These are phyloP conservation scores for Leucaena leucocephala DNA, from an alignment of 306 rosid species.

Conservation along the genomic window DNA sequence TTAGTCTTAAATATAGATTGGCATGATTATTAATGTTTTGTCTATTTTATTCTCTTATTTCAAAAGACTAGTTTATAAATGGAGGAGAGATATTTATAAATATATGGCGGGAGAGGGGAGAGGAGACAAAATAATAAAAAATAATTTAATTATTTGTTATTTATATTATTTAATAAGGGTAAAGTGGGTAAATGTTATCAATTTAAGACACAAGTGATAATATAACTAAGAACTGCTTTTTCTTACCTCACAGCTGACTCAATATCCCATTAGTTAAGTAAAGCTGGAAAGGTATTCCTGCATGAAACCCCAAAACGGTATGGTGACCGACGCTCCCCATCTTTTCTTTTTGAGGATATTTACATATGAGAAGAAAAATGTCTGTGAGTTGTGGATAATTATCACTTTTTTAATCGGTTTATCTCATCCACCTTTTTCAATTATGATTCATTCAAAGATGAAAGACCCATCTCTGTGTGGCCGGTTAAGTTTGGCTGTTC, in stretches of 20 bases:
- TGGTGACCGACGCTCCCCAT: neutral
- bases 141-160: too few relatives aligned
- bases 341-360: neutral
- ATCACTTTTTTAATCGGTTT: neutral
- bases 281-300: neutral
- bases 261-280: conserved; percentile 3
- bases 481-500: conserved; percentile 12
- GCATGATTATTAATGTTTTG: too few relatives aligned
- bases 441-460: neutral
- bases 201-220: too few relatives aligned
- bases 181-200: too few relatives aligned
- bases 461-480: neutral
- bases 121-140: too few relatives aligned
- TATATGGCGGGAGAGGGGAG: too few relatives aligned
- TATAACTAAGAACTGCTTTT: neutral
- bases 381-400: conserved; percentile 18
- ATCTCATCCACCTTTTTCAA: neutral
- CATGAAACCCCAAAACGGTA: conserved; percentile 7
- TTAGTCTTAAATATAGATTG: too few relatives aligned
- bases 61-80: too few relatives aligned
- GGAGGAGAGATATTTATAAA: too few relatives aligned
- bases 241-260: conserved; percentile 14
- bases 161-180: too few relatives aligned
- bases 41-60: too few relatives aligned
- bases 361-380: neutral